Evolutionary conservation across 768 basidiomycete species (phyloP), one percentile per base, ranked within the genome.

Genomic region (Hericium rajendrae): DNA sequence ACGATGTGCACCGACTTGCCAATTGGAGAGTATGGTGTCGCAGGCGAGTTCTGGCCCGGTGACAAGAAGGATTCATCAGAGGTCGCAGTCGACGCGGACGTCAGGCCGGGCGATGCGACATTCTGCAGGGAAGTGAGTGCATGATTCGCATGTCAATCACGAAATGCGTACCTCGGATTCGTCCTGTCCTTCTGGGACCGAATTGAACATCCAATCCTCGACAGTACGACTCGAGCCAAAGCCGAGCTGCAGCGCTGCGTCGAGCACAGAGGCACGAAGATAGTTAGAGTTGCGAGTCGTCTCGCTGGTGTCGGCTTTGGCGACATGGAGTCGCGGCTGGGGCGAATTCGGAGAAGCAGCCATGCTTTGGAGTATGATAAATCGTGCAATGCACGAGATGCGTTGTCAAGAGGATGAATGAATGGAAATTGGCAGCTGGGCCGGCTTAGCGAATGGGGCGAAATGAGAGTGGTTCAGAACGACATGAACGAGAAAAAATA

Each of bases 191-290:
- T 74, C 72, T 26, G 80, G 62, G 1, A 82, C 70, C 49, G 84
- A 81, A 57, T 79, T 82, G 68, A 88, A 88, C 66, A 89, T 86
- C 83, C 86, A 86, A 59, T 83, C 73, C 5, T 84, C 78, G 18
- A 88, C 80, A 26, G 80, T 74, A 16, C 76, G 73, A 59, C 79
- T 86, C 38, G 70, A 76, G 37, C 78, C 78, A 18, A 88, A 66
- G 3, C 87, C 87, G 12, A 89, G 77, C 66, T 86, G 73, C 40
- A 88, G 74, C 6, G 86, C 87, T 6, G 77, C 84, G 64, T 89
- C 85, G 41, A 88, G 78, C 22, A 89, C 86, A 15, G 86, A 88
- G 1, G 87, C 86, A 15, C 87, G 78, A 18, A 88, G 73, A 13
- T 78, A 67, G 68, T 74, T 79, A 0, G 85, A 85, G 64, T 82